phyloP scores from a whole-genome alignment of 371 early-diverging fungal genomes.

The Choanephora cucurbitarum region DNA sequence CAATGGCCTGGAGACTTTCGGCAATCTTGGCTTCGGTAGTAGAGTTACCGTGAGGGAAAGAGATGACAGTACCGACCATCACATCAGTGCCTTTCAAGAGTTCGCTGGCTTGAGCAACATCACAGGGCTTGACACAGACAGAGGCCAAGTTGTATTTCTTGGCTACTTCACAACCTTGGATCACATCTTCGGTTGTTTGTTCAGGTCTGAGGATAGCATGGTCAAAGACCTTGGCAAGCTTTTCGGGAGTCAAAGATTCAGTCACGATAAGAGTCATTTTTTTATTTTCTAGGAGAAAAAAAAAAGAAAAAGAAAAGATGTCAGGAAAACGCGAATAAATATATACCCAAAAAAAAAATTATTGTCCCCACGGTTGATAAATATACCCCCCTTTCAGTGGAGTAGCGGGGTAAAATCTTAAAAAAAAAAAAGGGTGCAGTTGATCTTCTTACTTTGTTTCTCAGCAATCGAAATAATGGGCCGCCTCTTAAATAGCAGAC shows the following conservation, averaged over 20 bases:
- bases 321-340: no score
- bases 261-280: constrained; percentile 42
- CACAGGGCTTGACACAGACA: constrained; percentile 71
- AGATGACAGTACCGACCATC: constrained; percentile 65
- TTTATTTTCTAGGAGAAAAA: constrained; percentile 3
- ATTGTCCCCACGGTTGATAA: no score
- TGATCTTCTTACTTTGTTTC: no score
- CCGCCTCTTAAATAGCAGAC: no score
- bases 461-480: no score
- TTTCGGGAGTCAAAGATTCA: constrained; percentile 53
- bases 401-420: no score
- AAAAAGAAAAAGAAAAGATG: background rate
- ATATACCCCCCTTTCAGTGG: no score
- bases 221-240: constrained; percentile 64
- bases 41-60: constrained; percentile 69
- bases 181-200: constrained; percentile 58
- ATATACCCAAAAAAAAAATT: no score
- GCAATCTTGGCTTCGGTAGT: constrained; percentile 58
- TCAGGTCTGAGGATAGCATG: constrained; percentile 68
- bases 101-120: constrained; percentile 56
- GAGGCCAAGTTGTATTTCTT: constrained; percentile 57
- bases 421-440: no score
- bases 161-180: constrained; percentile 58
- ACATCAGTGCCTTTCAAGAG: constrained; percentile 50
- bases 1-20: constrained; percentile 57